Base-by-base conservation (phyloP, 2,329 filamentous ascomycete species). In the Diaporthe helianthi region DNA sequence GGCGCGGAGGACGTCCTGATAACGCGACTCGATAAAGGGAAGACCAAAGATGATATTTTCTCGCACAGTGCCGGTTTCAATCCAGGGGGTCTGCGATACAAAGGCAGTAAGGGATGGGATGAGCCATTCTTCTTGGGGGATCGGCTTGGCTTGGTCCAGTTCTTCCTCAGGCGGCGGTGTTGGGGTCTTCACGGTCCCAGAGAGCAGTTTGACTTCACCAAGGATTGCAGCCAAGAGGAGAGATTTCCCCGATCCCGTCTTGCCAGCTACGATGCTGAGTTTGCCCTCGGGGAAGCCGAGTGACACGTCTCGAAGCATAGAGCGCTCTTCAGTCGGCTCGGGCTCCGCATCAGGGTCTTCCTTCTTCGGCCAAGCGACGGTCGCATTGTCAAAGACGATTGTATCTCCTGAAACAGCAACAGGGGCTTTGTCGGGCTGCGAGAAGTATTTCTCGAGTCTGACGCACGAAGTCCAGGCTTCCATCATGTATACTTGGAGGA, bases 11-110 rank as follows among this genome's bases (percentile, higher is more conserved):
- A 85, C 83, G 29, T 78, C 76, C 19, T 80, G 76, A 71, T 87
- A 87, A 3, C 82, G 79, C 13, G 70, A 65, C 29, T 79, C 74
- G 26, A 81, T 76, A 51, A 81, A 80, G 1, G 78, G 76, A 26
- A 80, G 76, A 17, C 83, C 83, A 60, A 84, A 85, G 1, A 81
- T 66, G 46, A 85, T 83, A 70, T 85, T 85, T 24, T 84, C 79
- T 9, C 75, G 76, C 13, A 85, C 74, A 0, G 82, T 82, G 6
- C 80, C 80, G 36, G 82, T 83, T 69, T 84, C 82, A 17, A 85
- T 76, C 83, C 83, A 85, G 0, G 83, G 80, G 1, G 79, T 80
- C 71, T 85, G 83, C 12, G 82, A 81, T 6, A 83, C 82, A 72
- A 83, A 84, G 0, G 82, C 80, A 7, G 81, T 80, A 29, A 81